Evolutionary conservation across 352 stramenopile genomes (phyloP).

Genomic region (Phytophthora nicotianae): DNA sequence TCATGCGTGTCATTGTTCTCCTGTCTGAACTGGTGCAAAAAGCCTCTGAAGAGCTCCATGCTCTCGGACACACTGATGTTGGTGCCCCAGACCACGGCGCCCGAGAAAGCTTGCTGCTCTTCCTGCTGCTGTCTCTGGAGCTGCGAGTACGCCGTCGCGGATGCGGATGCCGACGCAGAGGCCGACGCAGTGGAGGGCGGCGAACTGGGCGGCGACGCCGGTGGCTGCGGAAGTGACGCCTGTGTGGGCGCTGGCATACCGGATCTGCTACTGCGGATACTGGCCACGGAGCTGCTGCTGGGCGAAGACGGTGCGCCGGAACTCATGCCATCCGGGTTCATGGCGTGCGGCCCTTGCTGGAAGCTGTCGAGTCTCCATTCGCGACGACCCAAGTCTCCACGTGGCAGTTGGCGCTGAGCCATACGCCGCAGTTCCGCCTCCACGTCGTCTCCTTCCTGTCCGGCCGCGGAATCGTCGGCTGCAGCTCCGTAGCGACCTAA

Average conservation of each 20-base stretch:
- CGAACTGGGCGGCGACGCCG: constrained; percentile 67
- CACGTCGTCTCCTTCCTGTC: constrained; percentile 65
- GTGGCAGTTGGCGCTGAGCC: constrained; percentile 75
- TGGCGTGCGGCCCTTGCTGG: constrained; percentile 27
- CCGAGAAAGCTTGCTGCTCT: constrained; percentile 61
- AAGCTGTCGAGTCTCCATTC: constrained; percentile 82
- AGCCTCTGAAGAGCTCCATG: constrained; percentile 91
- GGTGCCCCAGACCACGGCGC: constrained; percentile 93
- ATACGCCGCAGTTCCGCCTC: constrained; percentile 80
- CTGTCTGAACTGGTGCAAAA: constrained; percentile 86
- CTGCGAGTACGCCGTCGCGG: constrained; percentile 32
- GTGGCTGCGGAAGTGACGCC: constrained; percentile 55
- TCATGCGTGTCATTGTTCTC: constrained; percentile 33
- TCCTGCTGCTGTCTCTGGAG: constrained; percentile 43
- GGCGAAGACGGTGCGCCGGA: constrained; percentile 51
- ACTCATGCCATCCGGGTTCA: constrained; percentile 8
- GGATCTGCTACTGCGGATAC: constrained; percentile 32
- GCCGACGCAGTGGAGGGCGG: constrained; percentile 61
- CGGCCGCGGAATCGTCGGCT: constrained; percentile 11
- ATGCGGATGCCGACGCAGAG: constrained; percentile 38
- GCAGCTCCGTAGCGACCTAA: constrained; percentile 53
- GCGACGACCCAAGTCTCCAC: constrained; percentile 74
- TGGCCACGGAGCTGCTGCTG: constrained; percentile 46
- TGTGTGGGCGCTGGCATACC: constrained; percentile 9
- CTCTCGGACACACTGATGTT: constrained; percentile 93